Base-by-base conservation (phyloP, 2,329 filamentous ascomycete species). In the Stylonectria norvegica region DNA sequence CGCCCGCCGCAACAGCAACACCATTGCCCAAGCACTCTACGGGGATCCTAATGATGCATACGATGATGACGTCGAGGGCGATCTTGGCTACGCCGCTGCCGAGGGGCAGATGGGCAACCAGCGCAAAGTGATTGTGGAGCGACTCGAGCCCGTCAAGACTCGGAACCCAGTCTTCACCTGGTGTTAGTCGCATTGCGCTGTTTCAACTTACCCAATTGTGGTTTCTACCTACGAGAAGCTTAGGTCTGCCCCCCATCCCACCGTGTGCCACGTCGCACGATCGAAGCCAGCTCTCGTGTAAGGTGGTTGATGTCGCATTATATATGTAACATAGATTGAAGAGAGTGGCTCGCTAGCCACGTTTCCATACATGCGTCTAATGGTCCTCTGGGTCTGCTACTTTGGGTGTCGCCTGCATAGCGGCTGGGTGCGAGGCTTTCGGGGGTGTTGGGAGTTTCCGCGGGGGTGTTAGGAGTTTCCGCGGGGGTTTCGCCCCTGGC, bases 101-200 rank as follows among this genome's bases (percentile, higher is more conserved):
- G 88, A 91, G 62, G 93, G 89, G 18, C 89, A 95, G 79, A 93
- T 97, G 65, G 87, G 87, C 10, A 87, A 89, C 57, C 83, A 86
- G 62, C 79, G 90, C 56, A 95, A 93, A 66, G 93, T 98, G 34
- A 97, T 98, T 71, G 90, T 98, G 34, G 93, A 98, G 72, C 76
- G 93, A 48, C 69, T 98, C 43, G 93, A 98, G 72, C 86, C 91
- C 45, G 93, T 98, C 47, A 97, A 97, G 75, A 88, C 83, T 60
- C 86, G 85, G 62, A 94, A 95, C 61, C 93, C 93, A 2, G 89
- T 98, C 20, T 98, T 98, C 66, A 95, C 87, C 31, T 98, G 93
- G 87, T 98, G 93, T 72, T 97, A 70, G 70, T 42, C 44, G 34
- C 31, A 42, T 36, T 34, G 8, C 9, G 20, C 34, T 27, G 38